Base-by-base conservation (phyloP, 495 filamentous ascomycete species). In the Aspergillus conjunctus region DNA sequence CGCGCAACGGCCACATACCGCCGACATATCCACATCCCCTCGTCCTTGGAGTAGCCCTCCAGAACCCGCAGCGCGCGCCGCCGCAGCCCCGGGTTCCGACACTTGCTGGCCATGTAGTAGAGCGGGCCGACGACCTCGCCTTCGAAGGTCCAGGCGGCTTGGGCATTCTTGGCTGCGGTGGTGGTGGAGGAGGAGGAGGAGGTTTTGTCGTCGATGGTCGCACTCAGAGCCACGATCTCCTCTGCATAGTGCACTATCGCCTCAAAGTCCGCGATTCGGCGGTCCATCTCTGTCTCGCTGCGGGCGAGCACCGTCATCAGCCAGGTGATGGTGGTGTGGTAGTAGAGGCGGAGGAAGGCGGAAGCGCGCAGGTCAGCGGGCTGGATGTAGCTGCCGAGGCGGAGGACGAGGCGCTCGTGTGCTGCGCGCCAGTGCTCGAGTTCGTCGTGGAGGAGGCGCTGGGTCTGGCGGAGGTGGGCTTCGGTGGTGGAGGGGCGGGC, bases 21-120 rank as follows among this genome's bases (percentile, higher is more conserved):
- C 14, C n/a, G 41, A 4, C 58, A 31, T 21, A 54, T 58, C 63
- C 63, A 65, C 39, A 65, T 32, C 1, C 63, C 63, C 32, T 65
- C 63, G 10, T 32, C 22, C 43, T 48, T 59, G 1, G 52, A 52
- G 26, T 55, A 55, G 7, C 26, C 21, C 1, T n/a, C 12, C 14
- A 65, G 34, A 10, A 61, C 41, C 26, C 51, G 11, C 37, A 65
- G 46, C 14, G 58, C 63, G n/a, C 50, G 50, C 2, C 63, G 58
- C 7, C 63, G 58, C 34, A 58, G 54, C 1, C 10, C 10, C 4
- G 63, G 58, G 26, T 65, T 12, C 2, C 63, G 58, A 26, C 63
- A 65, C 37, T 53, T 57, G 7, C 7, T 15, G 5, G 54, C 49
- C 0, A 30, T n/a, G 22, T n/a, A 65, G 30, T 61, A 65, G 1